These are phyloP conservation scores for Mycena sanguinolenta DNA, from an alignment of 768 basidiomycete species.

Conservation along the genomic window DNA sequence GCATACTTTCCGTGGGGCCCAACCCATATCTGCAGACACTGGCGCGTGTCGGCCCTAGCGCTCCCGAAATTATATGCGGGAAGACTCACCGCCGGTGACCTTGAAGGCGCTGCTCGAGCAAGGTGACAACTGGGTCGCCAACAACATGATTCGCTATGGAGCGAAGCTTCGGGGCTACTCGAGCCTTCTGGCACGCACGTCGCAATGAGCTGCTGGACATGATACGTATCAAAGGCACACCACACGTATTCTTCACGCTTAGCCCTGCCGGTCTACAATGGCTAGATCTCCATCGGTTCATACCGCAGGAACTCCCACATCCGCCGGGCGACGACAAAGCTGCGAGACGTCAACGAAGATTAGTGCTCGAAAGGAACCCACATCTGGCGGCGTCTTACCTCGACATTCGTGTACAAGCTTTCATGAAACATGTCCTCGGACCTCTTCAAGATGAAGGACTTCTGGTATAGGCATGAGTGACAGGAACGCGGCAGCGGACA, in stretches of 20 bases:
- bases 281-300: constrained; percentile 32
- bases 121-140: constrained; percentile 18
- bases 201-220: background rate
- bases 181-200: constrained; percentile 26
- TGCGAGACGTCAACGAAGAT: constrained; percentile 24
- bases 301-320: constrained; percentile 32
- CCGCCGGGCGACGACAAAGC: constrained; percentile 31
- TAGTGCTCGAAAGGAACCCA: constrained; percentile 41
- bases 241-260: constrained; percentile 30
- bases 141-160: constrained; percentile 26
- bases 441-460: constrained; percentile 37
- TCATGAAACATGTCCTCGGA: constrained; percentile 36
- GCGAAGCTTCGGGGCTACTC: constrained; percentile 24
- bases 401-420: constrained; percentile 33
- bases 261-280: constrained; percentile 20
- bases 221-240: constrained; percentile 15
- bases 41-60: too few relatives aligned
- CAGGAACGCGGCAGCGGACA: constrained; percentile 40
- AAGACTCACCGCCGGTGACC: constrained; percentile 15
- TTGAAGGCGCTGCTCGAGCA: constrained; percentile 15
- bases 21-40: too few relatives aligned
- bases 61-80: too few relatives aligned
- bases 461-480: constrained; percentile 41
- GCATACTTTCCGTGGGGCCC: too few relatives aligned
- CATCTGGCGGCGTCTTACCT: constrained; percentile 42